A percentile compares a stretch with the other conserved stretches of the same genome.
Evolutionary conservation across 2,329 filamentous ascomycete species (phyloP).

Genomic region (Pleomassaria siparia): DNA sequence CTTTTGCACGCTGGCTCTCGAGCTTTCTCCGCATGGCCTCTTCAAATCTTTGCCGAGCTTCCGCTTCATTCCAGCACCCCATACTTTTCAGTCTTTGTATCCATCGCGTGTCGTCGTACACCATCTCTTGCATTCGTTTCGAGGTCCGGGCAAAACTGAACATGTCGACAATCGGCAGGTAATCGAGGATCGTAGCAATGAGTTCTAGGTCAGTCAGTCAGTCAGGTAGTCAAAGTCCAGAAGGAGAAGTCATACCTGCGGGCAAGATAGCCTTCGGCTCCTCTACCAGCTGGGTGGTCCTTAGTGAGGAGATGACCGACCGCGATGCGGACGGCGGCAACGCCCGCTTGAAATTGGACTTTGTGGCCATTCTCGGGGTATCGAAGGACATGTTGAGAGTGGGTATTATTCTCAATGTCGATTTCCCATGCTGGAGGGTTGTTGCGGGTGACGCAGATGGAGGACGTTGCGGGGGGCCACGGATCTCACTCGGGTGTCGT

Average conservation of each 20-base stretch:
- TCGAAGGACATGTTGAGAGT: not conserved
- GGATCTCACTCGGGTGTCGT: not conserved
- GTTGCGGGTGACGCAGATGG: not conserved
- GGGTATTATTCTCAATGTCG: not conserved
- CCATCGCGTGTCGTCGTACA: constrained; percentile 97
- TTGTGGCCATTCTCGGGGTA: constrained; percentile 32
- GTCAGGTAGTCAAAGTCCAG: too few relatives aligned
- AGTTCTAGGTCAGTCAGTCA: constrained; percentile 63
- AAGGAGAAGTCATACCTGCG: constrained; percentile 61
- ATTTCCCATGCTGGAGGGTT: constrained; percentile 12
- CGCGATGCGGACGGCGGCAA: constrained; percentile 25
- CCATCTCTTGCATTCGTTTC: constrained; percentile 91
- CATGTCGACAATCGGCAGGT: constrained; percentile 81
- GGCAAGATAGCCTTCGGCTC: constrained; percentile 77
- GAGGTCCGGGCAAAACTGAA: constrained; percentile 83
- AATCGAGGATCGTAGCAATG: constrained; percentile 82
- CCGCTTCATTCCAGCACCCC: constrained; percentile 87
- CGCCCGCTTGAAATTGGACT: constrained; percentile 55
- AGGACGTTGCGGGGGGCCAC: constrained; percentile 10
- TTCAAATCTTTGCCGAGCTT: constrained; percentile 80
- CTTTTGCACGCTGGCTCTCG: constrained; percentile 55
- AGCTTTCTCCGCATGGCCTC: constrained; percentile 60
- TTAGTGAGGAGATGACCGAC: constrained; percentile 72
- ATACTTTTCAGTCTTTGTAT: constrained; percentile 82
- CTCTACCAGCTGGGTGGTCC: constrained; percentile 77